phyloP scores from a whole-genome alignment of 257 asterid species.

The Rauvolfia tetraphylla region DNA sequence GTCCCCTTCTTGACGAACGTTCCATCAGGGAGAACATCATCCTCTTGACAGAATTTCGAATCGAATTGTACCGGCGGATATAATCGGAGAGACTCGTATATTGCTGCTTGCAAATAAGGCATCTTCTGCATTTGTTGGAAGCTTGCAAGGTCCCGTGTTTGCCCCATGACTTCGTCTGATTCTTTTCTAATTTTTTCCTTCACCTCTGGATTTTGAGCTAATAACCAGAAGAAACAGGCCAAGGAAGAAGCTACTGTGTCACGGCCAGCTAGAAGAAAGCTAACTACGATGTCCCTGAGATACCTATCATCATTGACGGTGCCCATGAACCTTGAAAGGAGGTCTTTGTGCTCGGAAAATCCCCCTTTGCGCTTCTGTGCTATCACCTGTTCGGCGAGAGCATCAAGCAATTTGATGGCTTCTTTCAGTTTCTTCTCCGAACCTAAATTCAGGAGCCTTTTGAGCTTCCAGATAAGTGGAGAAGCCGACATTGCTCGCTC shows the following conservation, averaged over 20 bases:
- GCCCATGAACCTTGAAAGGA: constrained; percentile 59
- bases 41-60: constrained; percentile 54
- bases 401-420: constrained; percentile 44
- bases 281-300: constrained; percentile 62
- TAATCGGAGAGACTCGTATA: constrained; percentile 63
- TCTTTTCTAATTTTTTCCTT: constrained; percentile 26
- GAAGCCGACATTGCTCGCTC: constrained; percentile 58
- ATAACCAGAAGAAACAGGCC: constrained; percentile 59
- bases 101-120: constrained; percentile 62
- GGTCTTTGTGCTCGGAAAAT: constrained; percentile 27
- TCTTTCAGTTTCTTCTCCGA: constrained; percentile 52
- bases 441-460: constrained; percentile 52
- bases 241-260: constrained; percentile 70
- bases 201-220: constrained; percentile 25
- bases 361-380: constrained; percentile 23
- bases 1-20: constrained; percentile 42
- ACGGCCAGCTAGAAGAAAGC: constrained; percentile 74
- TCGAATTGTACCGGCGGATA: constrained; percentile 86
- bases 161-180: constrained; percentile 33
- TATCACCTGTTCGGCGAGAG: constrained; percentile 32
- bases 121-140: constrained; percentile 39
- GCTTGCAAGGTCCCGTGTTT: constrained; percentile 6
- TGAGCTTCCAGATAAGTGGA: constrained; percentile 61
- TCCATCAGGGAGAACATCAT: constrained; percentile 64
- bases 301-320: constrained; percentile 40